These are phyloP conservation scores for Kazachstania kunashirensis DNA, from an alignment of 805 yeast genomes.

Conservation along the genomic window DNA sequence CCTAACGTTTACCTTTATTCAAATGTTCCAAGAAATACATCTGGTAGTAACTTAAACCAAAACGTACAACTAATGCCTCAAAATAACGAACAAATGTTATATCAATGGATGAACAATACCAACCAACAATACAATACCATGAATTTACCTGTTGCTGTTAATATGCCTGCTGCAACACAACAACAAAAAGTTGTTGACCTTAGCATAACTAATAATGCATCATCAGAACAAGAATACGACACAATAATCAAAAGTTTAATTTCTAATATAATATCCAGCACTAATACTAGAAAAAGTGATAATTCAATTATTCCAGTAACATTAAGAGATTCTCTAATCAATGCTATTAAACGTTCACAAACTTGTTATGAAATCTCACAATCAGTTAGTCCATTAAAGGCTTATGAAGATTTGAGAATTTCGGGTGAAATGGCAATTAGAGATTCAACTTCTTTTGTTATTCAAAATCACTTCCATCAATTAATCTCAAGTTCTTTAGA, in stretches of 20 bases:
- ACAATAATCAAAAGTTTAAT: neutral
- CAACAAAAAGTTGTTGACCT: neutral
- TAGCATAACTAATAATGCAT: neutral
- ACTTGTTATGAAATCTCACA: constrained; percentile 33
- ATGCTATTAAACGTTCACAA: constrained; percentile 49
- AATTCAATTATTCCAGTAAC: constrained; percentile 10
- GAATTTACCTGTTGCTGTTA: neutral
- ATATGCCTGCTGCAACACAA: neutral
- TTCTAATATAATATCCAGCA: neutral
- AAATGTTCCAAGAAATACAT: constrained; percentile 1
- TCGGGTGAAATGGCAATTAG: constrained; percentile 49
- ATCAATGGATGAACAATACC: constrained; percentile 1
- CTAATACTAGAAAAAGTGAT: neutral
- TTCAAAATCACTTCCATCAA: constrained; percentile 43
- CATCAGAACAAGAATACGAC: neutral
- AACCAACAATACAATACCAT: neutral
- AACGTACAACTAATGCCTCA: constrained; percentile 1
- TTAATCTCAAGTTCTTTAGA: constrained; percentile 43
- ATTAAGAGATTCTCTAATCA: constrained; percentile 32
- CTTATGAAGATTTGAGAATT: constrained; percentile 3
- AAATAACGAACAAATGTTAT: neutral
- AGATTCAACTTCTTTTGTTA: constrained; percentile 46
- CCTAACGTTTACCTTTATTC: constrained; percentile 1
- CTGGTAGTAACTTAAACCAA: neutral
- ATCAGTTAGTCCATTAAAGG: neutral